phyloP scores from a whole-genome alignment of 345 rosid genomes.

The Laguncularia racemosa region DNA sequence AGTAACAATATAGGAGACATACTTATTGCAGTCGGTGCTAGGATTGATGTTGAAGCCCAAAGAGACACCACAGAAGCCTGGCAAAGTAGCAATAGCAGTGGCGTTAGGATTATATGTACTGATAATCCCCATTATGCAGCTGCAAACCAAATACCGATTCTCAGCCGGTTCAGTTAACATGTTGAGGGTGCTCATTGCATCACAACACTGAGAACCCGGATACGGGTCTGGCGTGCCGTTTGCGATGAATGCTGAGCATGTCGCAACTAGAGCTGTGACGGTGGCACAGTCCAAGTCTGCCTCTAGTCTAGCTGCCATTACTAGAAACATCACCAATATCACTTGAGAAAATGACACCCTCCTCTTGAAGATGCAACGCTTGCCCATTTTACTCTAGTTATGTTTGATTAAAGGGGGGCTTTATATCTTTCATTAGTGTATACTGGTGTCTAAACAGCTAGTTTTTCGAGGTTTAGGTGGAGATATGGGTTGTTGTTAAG shows the following conservation, averaged over 20 bases:
- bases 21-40: constrained; percentile 59
- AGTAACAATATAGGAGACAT: not conserved
- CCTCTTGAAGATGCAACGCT: no score
- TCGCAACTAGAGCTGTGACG: constrained; percentile 34
- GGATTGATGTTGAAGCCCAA: constrained; percentile 65
- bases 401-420: no score
- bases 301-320: constrained; percentile 11
- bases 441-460: no score
- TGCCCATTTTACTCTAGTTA: no score
- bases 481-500: no score
- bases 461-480: no score
- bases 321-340: constrained; percentile 2
- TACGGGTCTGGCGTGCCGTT: constrained; percentile 47
- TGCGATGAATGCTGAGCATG: constrained; percentile 43
- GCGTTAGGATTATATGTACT: constrained; percentile 38
- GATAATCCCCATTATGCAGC: constrained; percentile 44
- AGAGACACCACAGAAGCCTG: constrained; percentile 66
- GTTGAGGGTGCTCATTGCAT: constrained; percentile 30
- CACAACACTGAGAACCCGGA: constrained; percentile 52
- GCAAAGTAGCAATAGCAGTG: constrained; percentile 59
- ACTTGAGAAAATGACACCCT: not conserved
- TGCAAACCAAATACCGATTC: constrained; percentile 28
- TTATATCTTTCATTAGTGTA: no score
- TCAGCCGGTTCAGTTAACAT: constrained; percentile 25
- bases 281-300: constrained; percentile 40